Evolutionary conservation across 2,329 filamentous ascomycete genomes (phyloP), one percentile per base, ranked within the genome.

Genomic region (Aureobasidium sp.): DNA sequence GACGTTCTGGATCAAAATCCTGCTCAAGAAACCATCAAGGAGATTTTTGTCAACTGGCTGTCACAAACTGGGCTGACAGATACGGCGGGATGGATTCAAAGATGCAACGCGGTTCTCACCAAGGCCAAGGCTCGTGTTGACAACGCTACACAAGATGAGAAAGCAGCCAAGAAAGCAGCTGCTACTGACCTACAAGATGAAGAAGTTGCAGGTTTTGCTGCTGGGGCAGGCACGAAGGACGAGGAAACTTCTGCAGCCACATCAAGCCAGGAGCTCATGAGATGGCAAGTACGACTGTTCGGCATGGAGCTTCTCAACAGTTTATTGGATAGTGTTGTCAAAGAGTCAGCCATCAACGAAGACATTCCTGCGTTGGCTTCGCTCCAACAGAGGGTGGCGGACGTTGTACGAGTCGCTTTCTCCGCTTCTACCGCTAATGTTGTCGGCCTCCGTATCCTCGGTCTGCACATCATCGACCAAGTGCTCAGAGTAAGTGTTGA

Each of bases 371-470:
- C 91, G 5, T 89, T 95, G 70, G 75, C 83, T 49, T 90, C 88
- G 5, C 77, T 99, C 32, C 92, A 99, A 73, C 83, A 84, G 63
- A 88, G 86, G 69, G 85, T 99, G 61, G 92, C 90, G 3, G 94
- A 99, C 72, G 90, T 99, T 29, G 91, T 99, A 62, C 87, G 91
- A 55, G 96, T 97, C 82, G 93, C 94, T 0, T 99, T 99, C 74
- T 97, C 94, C 11, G 94, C 94, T 0, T 97, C 93, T 1, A 99
- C 94, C 0, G 93, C 93, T 2, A 90, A 89, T 66, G 92, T 99
- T 0, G 83, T 96, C 29, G 89, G 96, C 69, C 81, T 99, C 63
- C 84, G 94, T 29, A 87, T 99, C 42, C 91, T 91, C 80, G 94
- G 94, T 30, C 76, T 99, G 65, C 92, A 92, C 72, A 96, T 99